Evolutionary conservation across 2,329 filamentous ascomycete species (phyloP).

Genomic region (Monosporascus sp.): DNA sequence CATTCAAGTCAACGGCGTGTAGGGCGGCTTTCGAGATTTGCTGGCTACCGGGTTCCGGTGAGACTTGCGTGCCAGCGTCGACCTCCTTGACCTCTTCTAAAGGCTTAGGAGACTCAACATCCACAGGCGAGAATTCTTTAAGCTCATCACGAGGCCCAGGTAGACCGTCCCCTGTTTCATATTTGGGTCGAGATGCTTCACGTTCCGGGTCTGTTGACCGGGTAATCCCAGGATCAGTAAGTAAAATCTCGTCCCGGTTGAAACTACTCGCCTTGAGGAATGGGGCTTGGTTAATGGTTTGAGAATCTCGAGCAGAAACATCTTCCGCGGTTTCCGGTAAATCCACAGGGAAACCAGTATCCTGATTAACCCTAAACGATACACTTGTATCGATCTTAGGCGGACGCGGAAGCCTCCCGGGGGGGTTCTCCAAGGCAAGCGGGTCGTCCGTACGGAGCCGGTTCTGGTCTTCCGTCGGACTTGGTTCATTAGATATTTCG

Average conservation of each 20-base stretch:
- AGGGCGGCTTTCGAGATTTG: not conserved
- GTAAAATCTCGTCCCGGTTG: not conserved
- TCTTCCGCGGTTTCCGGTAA: not conserved
- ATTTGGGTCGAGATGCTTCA: not conserved
- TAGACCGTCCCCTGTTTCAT: not conserved
- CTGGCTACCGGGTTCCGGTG: slow-evolving; percentile 1
- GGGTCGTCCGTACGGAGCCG: slow-evolving; percentile 6
- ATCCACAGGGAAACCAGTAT: not conserved
- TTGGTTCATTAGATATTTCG: slow-evolving; percentile 7
- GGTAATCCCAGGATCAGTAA: not conserved
- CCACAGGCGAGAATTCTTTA: not conserved
- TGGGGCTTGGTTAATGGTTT: not conserved
- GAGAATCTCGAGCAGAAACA: not conserved
- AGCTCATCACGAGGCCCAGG: not conserved
- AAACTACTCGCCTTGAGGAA: not conserved
- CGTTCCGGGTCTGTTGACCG: not conserved
- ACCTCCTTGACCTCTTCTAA: not conserved
- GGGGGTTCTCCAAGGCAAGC: not conserved
- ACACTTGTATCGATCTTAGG: not conserved
- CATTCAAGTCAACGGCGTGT: slow-evolving; percentile 7
- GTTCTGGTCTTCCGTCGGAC: slow-evolving; percentile 4
- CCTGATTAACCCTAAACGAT: not conserved
- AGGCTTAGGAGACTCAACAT: not conserved
- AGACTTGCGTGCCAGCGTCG: not conserved
- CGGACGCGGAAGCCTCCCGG: not conserved